Conservation (phyloP, 768 basidiomycete species). For the Cystobasidium onofrii region DNA sequence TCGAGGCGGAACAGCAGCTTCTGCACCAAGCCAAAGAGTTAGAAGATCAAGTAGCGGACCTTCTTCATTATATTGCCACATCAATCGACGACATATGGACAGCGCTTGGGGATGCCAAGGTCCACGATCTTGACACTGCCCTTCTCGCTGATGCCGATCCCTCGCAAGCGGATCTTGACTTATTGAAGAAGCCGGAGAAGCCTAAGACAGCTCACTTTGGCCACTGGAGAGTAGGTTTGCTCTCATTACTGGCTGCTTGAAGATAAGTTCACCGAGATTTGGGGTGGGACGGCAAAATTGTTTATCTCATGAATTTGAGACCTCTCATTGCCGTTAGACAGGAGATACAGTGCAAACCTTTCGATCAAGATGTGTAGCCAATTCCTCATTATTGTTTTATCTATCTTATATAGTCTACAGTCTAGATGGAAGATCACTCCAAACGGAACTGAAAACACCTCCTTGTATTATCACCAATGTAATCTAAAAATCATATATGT, state of each 20-base stretch:
- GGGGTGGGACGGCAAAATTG: no score
- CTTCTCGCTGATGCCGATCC: conserved; percentile 23
- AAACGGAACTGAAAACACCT: no score
- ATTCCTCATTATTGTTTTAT: neutral
- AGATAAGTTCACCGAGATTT: no score
- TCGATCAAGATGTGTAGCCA: neutral
- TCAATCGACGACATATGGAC: conserved; percentile 17
- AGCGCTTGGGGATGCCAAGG: conserved; percentile 11
- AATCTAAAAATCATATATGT: neutral
- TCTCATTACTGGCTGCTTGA: neutral
- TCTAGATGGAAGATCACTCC: neutral
- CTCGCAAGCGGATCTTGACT: neutral
- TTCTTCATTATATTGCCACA: neutral
- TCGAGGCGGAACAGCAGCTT: neutral
- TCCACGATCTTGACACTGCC: conserved; percentile 20
- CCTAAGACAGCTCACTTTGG: conserved; percentile 4
- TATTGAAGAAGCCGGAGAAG: conserved; percentile 8
- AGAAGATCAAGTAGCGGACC: neutral
- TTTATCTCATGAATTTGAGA: no score
- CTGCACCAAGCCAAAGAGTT: neutral
- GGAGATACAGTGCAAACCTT: no score
- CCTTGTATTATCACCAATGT: neutral
- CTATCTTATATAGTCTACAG: no score
- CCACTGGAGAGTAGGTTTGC: conserved; percentile 10
- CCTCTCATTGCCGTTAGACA: no score